Conservation (phyloP, 768 basidiomycete species). For the Xerocomus potaroensis region DNA sequence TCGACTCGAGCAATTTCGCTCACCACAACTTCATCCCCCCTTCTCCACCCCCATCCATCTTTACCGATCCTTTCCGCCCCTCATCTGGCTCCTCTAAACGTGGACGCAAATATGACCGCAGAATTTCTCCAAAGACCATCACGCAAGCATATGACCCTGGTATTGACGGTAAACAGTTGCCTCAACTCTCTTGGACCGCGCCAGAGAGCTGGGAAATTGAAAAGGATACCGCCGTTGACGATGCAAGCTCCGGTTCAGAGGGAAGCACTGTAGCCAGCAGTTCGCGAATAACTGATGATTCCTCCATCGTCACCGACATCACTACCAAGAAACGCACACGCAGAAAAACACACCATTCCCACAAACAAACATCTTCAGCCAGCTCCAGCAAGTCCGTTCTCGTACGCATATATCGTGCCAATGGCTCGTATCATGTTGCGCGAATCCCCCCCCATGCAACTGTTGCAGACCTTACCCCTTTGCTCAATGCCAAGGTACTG, state of each 20-base stretch:
- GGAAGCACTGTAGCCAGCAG: slow-evolving; percentile 18
- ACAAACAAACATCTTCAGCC: slow-evolving; percentile 13
- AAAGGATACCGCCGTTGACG: slow-evolving; percentile 35
- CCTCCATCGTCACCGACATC: slow-evolving; percentile 10
- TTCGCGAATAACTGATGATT: slow-evolving; percentile 15
- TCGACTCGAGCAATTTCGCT: slow-evolving; percentile 30
- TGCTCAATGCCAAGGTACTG: slow-evolving; percentile 56
- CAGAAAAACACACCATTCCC: slow-evolving; percentile 22
- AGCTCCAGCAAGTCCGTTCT: slow-evolving; percentile 36
- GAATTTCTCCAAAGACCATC: slow-evolving; percentile 51
- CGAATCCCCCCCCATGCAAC: slow-evolving; percentile 60
- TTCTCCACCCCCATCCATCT: slow-evolving; percentile 29
- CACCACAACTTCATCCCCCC: slow-evolving; percentile 41
- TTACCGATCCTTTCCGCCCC: slow-evolving; percentile 36
- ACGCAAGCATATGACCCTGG: slow-evolving; percentile 8
- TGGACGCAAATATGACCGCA: slow-evolving; percentile 30
- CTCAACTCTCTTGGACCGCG: slow-evolving; percentile 51
- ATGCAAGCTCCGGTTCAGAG: slow-evolving; percentile 41
- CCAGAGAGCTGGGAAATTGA: slow-evolving; percentile 79
- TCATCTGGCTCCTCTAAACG: slow-evolving; percentile 18
- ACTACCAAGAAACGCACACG: slow-evolving; percentile 19
- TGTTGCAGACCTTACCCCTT: slow-evolving; percentile 60
- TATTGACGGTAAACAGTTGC: slow-evolving; percentile 9
- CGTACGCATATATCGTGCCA: slow-evolving; percentile 75
- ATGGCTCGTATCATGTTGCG: slow-evolving; percentile 68